Evolutionary conservation across 495 filamentous ascomycete genomes (phyloP).

Genomic region (Aspergillus incahuasiensis): DNA sequence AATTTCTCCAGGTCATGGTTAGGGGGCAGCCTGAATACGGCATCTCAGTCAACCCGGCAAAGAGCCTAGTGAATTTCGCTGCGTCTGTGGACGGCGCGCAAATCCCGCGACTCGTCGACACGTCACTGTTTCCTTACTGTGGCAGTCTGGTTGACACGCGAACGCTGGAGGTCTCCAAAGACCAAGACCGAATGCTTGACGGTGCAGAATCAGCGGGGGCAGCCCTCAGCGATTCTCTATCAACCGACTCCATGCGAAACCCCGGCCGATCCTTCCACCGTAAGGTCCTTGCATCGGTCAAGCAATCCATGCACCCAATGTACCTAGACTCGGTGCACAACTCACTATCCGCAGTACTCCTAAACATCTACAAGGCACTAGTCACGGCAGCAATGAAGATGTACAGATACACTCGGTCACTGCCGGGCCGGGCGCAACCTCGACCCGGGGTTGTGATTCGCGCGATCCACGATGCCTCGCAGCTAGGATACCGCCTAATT

Average conservation of each 20-base stretch:
- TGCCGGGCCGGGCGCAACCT: conserved; percentile 53
- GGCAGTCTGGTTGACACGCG: conserved; percentile 69
- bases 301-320: conserved; percentile 82
- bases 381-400: conserved; percentile 75
- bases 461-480: conserved; percentile 61
- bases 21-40: conserved; percentile 73
- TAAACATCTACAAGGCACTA: conserved; percentile 71
- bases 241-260: conserved; percentile 63
- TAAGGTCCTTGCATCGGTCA: conserved; percentile 75
- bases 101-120: conserved; percentile 48
- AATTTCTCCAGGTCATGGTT: conserved; percentile 77
- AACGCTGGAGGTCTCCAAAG: conserved; percentile 70
- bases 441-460: conserved; percentile 51
- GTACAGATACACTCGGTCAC: conserved; percentile 68
- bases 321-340: conserved; percentile 86
- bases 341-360: conserved; percentile 57
- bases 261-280: conserved; percentile 74
- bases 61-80: conserved; percentile 84
- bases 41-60: conserved; percentile 67
- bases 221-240: conserved; percentile 57
- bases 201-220: conserved; percentile 37
- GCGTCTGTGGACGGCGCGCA: conserved; percentile 50
- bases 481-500: conserved; percentile 61
- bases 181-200: conserved; percentile 46
- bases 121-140: conserved; percentile 75